Evolutionary conservation across 108 stramenopile genomes (phyloP).

Genomic region (Cyclostephanos invisitatus): DNA sequence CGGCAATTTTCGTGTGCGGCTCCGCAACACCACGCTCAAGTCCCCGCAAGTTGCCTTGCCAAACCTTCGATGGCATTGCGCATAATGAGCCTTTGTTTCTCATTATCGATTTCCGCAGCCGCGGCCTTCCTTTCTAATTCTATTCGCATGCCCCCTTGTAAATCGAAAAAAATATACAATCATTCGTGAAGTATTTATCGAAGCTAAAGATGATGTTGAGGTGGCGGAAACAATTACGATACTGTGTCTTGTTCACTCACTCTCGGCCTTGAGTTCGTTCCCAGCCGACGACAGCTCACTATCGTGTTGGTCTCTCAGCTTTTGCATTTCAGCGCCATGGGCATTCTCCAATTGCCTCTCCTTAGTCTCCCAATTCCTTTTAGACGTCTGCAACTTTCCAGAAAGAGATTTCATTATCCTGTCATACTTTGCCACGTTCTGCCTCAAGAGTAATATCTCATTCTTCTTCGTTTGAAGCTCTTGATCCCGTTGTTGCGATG

Average conservation of each 20-base stretch:
- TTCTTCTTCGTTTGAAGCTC: constrained; percentile 13
- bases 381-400: constrained; percentile 12
- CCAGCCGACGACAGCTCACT: constrained; percentile 8
- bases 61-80: constrained; percentile 42
- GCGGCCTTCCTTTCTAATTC: constrained; percentile 33
- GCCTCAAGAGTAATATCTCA: constrained; percentile 14
- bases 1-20: not conserved
- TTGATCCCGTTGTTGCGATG: constrained; percentile 21
- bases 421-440: constrained; percentile 10
- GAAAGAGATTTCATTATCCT: constrained; percentile 19
- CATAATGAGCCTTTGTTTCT: constrained; percentile 38
- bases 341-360: constrained; percentile 11
- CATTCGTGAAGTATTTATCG: not conserved
- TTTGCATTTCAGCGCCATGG: constrained; percentile 23
- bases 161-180: not conserved
- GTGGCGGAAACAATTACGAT: too few relatives aligned
- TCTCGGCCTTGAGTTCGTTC: constrained; percentile 17
- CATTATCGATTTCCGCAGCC: constrained; percentile 17
- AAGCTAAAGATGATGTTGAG: not conserved
- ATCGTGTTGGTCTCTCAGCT: constrained; percentile 10
- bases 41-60: constrained; percentile 29
- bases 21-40: not conserved
- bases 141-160: constrained; percentile 24
- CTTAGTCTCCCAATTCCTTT: constrained; percentile 14
- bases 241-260: constrained; percentile 6